phyloP scores from a whole-genome alignment of 176 grass and related monocot species.

The Hordeum marinum region DNA sequence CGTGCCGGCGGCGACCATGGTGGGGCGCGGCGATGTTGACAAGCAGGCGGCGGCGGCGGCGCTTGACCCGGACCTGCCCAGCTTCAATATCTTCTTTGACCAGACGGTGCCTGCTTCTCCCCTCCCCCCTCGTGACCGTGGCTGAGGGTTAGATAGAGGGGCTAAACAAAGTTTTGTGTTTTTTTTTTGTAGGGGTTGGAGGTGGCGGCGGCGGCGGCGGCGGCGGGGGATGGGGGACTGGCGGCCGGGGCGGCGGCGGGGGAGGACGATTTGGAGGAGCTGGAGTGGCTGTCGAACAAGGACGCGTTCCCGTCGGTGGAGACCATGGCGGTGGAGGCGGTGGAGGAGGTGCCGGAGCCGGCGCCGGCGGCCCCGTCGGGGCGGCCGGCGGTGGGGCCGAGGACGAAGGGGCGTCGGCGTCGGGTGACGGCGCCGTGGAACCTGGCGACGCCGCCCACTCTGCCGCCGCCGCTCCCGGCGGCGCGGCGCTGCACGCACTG shows the following conservation, averaged over 20 bases:
- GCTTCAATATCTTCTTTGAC: slow-evolving; percentile 53
- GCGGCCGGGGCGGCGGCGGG: not conserved
- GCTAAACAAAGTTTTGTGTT: slow-evolving; percentile 13
- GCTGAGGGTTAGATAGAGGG: not conserved
- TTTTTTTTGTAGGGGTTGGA: slow-evolving; percentile 43
- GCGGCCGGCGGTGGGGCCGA: slow-evolving; percentile 26
- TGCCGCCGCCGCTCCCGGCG: not conserved
- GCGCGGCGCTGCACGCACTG: slow-evolving; percentile 69
- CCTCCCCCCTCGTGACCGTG: not conserved
- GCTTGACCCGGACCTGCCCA: slow-evolving; percentile 29
- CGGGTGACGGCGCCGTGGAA: slow-evolving; percentile 37
- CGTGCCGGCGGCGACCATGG: slow-evolving; percentile 39
- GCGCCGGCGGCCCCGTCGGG: slow-evolving; percentile 9
- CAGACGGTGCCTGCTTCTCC: slow-evolving; percentile 27
- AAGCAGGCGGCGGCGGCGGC: slow-evolving; percentile 21
- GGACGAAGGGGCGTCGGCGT: slow-evolving; percentile 51
- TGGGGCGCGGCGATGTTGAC: not conserved
- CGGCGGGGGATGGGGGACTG: not conserved
- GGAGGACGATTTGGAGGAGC: slow-evolving; percentile 59
- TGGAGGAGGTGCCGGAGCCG: slow-evolving; percentile 10
- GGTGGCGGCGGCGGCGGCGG: slow-evolving; percentile 5
- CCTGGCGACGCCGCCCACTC: slow-evolving; percentile 1
- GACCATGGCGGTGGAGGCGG: slow-evolving; percentile 30
- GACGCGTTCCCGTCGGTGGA: slow-evolving; percentile 80
- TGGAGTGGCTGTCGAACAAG: slow-evolving; percentile 84